phyloP scores from a whole-genome alignment of 495 filamentous ascomycete genomes.

The Parathielavia hyrcaniae region DNA sequence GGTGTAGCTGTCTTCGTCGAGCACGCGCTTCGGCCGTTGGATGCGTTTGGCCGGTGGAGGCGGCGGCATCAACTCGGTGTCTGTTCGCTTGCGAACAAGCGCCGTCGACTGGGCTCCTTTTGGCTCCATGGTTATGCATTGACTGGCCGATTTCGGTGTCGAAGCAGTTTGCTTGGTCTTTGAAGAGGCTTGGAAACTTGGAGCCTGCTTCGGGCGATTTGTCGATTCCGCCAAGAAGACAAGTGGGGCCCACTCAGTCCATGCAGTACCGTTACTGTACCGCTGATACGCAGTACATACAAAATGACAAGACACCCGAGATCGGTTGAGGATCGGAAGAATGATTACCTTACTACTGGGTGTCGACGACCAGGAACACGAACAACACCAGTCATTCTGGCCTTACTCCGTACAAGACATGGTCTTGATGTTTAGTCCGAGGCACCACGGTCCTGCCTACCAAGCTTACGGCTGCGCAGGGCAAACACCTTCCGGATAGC shows the following conservation, averaged over 20 bases:
- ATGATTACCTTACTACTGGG: too few species aligned
- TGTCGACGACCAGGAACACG: too few species aligned
- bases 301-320: too few species aligned
- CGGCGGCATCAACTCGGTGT: slow-evolving; percentile 79
- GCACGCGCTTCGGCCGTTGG: slow-evolving; percentile 80
- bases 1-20: slow-evolving; percentile 93
- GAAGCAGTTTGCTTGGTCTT: background rate
- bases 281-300: too few species aligned
- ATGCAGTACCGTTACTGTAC: too few species aligned
- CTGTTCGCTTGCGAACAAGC: slow-evolving; percentile 58
- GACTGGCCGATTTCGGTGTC: background rate
- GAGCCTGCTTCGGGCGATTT: background rate
- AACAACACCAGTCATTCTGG: too few species aligned
- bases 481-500: too few species aligned
- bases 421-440: too few species aligned
- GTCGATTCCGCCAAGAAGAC: background rate
- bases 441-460: too few species aligned
- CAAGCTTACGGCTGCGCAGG: too few species aligned
- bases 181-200: background rate
- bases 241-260: background rate
- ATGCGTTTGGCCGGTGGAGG: slow-evolving; percentile 85
- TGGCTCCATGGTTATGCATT: slow-evolving; percentile 30
- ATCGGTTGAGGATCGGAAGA: too few species aligned
- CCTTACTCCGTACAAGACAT: too few species aligned
- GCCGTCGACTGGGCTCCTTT: slow-evolving; percentile 32